phyloP scores from a whole-genome alignment of 2,329 filamentous ascomycete genomes.

The Sporothrix mexicana region DNA sequence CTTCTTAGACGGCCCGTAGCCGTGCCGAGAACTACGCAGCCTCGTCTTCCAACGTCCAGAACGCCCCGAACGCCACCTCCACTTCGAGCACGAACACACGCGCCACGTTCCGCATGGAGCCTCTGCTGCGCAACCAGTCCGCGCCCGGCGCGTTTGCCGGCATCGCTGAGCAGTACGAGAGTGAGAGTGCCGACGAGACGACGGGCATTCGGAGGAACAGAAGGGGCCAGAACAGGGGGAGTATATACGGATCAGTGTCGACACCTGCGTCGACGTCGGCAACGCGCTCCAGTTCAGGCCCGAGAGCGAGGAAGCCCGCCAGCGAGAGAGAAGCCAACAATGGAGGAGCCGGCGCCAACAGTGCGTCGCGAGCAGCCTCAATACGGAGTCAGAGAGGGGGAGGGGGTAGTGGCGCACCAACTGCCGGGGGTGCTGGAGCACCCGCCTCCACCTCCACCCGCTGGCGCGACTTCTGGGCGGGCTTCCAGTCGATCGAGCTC shows the following conservation, averaged over 20 bases:
- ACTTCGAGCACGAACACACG: conserved; percentile 1
- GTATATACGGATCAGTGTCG: conserved; percentile 28
- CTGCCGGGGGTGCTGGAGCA: background rate
- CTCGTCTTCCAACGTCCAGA: background rate
- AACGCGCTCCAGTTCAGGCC: conserved; percentile 12
- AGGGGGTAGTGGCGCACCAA: background rate
- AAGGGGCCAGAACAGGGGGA: conserved; percentile 26
- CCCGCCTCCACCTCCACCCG: conserved; percentile 42
- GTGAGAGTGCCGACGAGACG: conserved; percentile 36
- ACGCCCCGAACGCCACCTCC: conserved; percentile 29
- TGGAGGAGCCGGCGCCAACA: background rate
- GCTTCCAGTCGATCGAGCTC: conserved; percentile 70
- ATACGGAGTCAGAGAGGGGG: conserved; percentile 14
- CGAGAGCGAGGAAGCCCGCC: conserved; percentile 17
- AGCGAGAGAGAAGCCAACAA: background rate
- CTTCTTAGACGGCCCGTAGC: conserved; percentile 40
- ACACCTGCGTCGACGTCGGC: background rate
- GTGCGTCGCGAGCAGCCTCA: background rate
- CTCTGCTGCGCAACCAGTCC: conserved; percentile 36
- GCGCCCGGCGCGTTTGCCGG: conserved; percentile 35
- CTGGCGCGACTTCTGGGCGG: conserved; percentile 56
- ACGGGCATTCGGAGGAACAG: conserved; percentile 38
- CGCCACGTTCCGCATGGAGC: conserved; percentile 35
- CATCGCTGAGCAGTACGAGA: conserved; percentile 35
- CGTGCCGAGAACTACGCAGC: conserved; percentile 41